phyloP scores from a whole-genome alignment of 164 flowering plant species.

The Saururus chinensis region DNA sequence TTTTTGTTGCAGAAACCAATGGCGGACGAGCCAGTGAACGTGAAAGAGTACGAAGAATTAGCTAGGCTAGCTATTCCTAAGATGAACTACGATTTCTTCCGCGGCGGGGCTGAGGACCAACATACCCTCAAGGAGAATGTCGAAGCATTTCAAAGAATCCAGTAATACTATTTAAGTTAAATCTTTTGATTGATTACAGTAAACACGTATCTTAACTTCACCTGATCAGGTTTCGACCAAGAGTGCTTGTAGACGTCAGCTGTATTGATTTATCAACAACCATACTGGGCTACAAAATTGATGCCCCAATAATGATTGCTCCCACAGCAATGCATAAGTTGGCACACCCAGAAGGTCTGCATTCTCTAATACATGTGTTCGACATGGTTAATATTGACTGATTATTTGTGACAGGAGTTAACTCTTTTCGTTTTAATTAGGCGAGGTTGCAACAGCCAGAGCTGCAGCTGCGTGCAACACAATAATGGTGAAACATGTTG shows the following conservation, averaged over 20 bases:
- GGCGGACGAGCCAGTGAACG: conserved; percentile 51
- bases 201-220: not conserved
- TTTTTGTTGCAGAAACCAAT: conserved; percentile 7
- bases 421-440: conserved; percentile 19
- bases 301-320: conserved; percentile 75
- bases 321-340: conserved; percentile 59
- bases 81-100: conserved; percentile 64
- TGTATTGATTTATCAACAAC: conserved; percentile 48
- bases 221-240: conserved; percentile 52
- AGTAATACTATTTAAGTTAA: conserved; percentile 18
- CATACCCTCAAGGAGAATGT: conserved; percentile 49
- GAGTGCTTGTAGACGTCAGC: conserved; percentile 72
- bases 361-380: not conserved
- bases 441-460: conserved; percentile 79
- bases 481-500: conserved; percentile 44
- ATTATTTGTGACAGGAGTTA: not conserved
- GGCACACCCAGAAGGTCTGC: conserved; percentile 68
- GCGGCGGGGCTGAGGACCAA: conserved; percentile 81
- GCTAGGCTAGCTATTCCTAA: conserved; percentile 65
- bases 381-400: not conserved
- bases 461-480: conserved; percentile 66
- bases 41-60: conserved; percentile 58
- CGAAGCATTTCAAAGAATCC: conserved; percentile 59
- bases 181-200: not conserved
- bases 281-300: conserved; percentile 41